Evolutionary conservation across 2,329 filamentous ascomycete species (phyloP).

Genomic region (Anisogramma anomala): DNA sequence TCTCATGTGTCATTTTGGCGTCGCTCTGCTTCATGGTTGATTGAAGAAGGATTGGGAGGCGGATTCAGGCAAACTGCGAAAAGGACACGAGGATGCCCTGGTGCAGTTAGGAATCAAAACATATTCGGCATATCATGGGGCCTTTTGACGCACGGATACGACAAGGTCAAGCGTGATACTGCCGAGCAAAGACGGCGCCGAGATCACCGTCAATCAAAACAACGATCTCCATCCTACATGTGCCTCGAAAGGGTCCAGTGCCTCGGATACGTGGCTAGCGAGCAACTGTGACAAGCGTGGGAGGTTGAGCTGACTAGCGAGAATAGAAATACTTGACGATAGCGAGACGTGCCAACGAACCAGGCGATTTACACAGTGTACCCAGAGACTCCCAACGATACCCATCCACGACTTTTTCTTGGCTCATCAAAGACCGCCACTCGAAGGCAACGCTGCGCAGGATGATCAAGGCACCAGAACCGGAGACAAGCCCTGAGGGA

Average conservation of each 20-base stretch:
- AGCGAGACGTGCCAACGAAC: too few relatives aligned
- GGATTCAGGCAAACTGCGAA: conserved; percentile 21
- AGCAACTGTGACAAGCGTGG: too few relatives aligned
- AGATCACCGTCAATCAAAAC: conserved; percentile 14
- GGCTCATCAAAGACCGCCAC: too few relatives aligned
- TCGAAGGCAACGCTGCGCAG: too few relatives aligned
- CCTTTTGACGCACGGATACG: conserved; percentile 12
- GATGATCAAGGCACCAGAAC: too few relatives aligned
- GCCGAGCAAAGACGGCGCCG: conserved; percentile 11
- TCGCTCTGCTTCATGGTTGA: conserved; percentile 24
- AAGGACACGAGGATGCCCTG: conserved; percentile 23
- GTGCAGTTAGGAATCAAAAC: conserved; percentile 25
- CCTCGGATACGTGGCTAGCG: too few relatives aligned
- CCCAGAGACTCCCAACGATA: too few relatives aligned
- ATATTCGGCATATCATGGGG: conserved; percentile 12
- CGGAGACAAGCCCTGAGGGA: too few relatives aligned
- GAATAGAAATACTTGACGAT: too few relatives aligned
- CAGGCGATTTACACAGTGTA: too few relatives aligned
- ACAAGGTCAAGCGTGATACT: conserved; percentile 11
- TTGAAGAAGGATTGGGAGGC: conserved; percentile 23
- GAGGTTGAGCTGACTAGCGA: background rate
- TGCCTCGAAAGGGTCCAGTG: background rate
- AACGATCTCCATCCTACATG: conserved; percentile 9
- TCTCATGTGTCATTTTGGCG: conserved; percentile 25
- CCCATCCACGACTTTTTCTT: too few relatives aligned